These are phyloP conservation scores for Chenopodium berlandieri DNA, from an alignment of 148 eudicot genomes.

Conservation along the genomic window DNA sequence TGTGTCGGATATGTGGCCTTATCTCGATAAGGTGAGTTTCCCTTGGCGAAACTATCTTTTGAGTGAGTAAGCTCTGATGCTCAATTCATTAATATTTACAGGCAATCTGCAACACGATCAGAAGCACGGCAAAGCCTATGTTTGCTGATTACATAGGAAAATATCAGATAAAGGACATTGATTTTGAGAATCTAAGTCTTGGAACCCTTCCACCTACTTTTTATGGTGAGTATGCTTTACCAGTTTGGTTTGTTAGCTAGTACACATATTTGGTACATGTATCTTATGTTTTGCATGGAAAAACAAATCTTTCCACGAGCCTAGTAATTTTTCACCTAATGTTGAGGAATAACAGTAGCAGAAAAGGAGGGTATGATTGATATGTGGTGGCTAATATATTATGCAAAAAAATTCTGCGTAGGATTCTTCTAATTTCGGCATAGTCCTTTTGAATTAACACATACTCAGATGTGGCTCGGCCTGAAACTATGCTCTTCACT, in stretches of 20 bases:
- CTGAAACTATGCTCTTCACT: neutral
- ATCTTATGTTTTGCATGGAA: neutral
- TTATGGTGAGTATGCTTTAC: slow-evolving; percentile 49
- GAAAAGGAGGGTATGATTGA: neutral
- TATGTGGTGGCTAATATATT: neutral
- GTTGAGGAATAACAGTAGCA: neutral
- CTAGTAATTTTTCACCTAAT: neutral
- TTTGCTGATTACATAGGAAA: slow-evolving; percentile 65
- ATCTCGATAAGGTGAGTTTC: slow-evolving; percentile 68
- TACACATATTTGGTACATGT: neutral
- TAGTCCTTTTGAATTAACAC: neutral
- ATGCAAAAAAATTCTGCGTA: neutral
- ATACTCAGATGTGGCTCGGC: neutral
- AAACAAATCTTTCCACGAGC: neutral
- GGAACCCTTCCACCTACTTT: slow-evolving; percentile 73
- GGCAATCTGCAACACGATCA: slow-evolving; percentile 66
- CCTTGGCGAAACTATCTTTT: neutral
- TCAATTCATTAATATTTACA: slow-evolving; percentile 20
- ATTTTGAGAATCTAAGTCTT: slow-evolving; percentile 61
- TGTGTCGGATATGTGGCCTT: slow-evolving; percentile 75
- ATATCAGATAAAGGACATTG: slow-evolving; percentile 50
- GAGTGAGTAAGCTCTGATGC: neutral
- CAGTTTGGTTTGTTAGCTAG: neutral
- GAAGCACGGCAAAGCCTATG: slow-evolving; percentile 46
- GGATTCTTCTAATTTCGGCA: neutral